Evolutionary conservation across 305 asterid species (phyloP).

Genomic region (Fraxinus xanthoxyloides): DNA sequence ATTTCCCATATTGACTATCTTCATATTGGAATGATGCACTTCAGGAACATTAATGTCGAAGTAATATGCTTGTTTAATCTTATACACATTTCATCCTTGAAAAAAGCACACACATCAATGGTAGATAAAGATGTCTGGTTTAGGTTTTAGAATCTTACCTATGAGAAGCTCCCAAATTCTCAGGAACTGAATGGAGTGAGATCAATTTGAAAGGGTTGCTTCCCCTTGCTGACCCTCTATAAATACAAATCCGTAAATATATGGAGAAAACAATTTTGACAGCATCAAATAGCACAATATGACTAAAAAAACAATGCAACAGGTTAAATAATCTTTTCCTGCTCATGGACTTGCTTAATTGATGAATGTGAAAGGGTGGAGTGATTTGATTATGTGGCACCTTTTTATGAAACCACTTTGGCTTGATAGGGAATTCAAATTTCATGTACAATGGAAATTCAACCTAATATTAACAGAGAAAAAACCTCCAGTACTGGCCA

Average conservation of each 20-base stretch:
- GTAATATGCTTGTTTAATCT: not conserved
- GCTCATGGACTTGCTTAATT: not conserved
- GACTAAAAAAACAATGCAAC: not conserved
- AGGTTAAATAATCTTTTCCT: not conserved
- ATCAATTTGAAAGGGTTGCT: constrained; percentile 64
- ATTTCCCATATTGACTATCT: not conserved
- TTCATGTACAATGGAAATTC: not conserved
- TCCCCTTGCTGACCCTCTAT: constrained; percentile 82
- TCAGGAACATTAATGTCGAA: not conserved
- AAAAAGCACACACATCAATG: not conserved
- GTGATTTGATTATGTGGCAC: not conserved
- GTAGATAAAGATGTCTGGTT: constrained; percentile 1
- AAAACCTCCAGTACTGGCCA: not conserved
- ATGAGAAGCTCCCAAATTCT: constrained; percentile 10
- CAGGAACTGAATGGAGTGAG: constrained; percentile 61
- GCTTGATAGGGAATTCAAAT: not conserved
- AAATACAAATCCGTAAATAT: constrained; percentile 19
- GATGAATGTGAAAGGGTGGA: not conserved
- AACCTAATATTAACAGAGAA: not conserved
- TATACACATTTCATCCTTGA: not conserved
- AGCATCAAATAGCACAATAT: not conserved
- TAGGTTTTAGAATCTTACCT: constrained; percentile 15
- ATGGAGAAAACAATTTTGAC: not conserved
- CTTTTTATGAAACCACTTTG: not conserved
- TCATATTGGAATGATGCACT: not conserved